A percentile compares a stretch with the other conserved stretches of the same genome.
Conservation (phyloP, 768 basidiomycete species). For the Suillus sp. region DNA sequence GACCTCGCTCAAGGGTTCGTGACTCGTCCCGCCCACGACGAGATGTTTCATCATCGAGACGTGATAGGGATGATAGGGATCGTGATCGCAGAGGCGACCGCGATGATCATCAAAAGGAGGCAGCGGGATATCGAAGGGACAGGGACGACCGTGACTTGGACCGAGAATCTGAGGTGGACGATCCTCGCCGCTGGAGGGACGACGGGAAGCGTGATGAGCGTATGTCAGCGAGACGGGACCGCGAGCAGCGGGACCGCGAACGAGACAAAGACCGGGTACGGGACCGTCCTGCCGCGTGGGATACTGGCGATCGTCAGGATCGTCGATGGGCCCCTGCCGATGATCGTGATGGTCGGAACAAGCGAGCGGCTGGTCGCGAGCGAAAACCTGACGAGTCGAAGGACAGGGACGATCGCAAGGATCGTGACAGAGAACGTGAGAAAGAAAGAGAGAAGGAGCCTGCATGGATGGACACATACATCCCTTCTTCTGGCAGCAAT, state of each 20-base stretch:
- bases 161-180: conserved; percentile 59
- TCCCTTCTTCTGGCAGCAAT: conserved; percentile 56
- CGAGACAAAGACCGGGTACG: conserved; percentile 42
- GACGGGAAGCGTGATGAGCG: conserved; percentile 83
- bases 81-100: conserved; percentile 39
- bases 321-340: conserved; percentile 61
- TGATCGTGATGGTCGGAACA: conserved; percentile 67
- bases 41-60: conserved; percentile 55
- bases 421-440: conserved; percentile 54
- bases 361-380: conserved; percentile 61
- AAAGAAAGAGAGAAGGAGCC: conserved; percentile 78
- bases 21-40: conserved; percentile 64
- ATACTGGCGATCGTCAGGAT: conserved; percentile 48
- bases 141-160: conserved; percentile 44
- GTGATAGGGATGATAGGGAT: conserved; percentile 38
- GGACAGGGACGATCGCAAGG: conserved; percentile 49
- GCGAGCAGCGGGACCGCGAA: conserved; percentile 39
- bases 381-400: conserved; percentile 49
- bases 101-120: conserved; percentile 26
- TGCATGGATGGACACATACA: conserved; percentile 91
- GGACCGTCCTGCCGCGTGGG: conserved; percentile 50
- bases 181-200: conserved; percentile 77
- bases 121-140: conserved; percentile 27
- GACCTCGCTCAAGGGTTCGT: conserved; percentile 62
- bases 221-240: conserved; percentile 60